A percentile compares a stretch with the other conserved stretches of the same genome.
These are phyloP conservation scores for Blastobotrys attinorum DNA, from an alignment of 805 yeast species.

Conservation along the genomic window DNA sequence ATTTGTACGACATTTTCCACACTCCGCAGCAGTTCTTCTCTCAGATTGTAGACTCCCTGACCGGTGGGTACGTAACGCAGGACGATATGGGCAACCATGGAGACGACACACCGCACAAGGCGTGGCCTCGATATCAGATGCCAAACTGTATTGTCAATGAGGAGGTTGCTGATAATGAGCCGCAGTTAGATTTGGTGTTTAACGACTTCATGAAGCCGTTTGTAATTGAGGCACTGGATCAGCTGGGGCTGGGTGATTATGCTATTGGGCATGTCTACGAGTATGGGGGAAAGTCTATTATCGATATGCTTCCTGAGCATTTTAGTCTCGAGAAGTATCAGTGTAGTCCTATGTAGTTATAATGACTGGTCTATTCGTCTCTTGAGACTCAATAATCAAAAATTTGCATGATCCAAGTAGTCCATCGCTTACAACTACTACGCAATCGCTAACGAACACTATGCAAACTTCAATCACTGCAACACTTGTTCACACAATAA, in stretches of 20 bases:
- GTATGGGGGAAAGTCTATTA: slow-evolving; percentile 24
- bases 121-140: slow-evolving; percentile 49
- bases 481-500: no score
- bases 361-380: not conserved
- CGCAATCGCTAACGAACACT: no score
- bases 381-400: no score
- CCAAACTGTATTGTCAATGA: slow-evolving; percentile 68
- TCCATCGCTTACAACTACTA: no score
- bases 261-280: slow-evolving; percentile 7
- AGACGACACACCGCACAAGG: slow-evolving; percentile 66
- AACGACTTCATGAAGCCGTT: slow-evolving; percentile 64
- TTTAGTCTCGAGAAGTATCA: slow-evolving; percentile 8
- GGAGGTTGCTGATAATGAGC: slow-evolving; percentile 23
- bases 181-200: slow-evolving; percentile 60
- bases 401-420: no score
- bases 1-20: not conserved
- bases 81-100: slow-evolving; percentile 86
- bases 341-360: not conserved
- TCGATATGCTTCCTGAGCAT: slow-evolving; percentile 25
- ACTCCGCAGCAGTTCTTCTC: not conserved
- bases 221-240: slow-evolving; percentile 38
- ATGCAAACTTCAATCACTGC: no score
- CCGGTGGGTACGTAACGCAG: slow-evolving; percentile 61
- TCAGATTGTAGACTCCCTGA: not conserved
- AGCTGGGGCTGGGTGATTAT: slow-evolving; percentile 18